These are phyloP conservation scores for Acanthamoeba triangularis DNA, from an alignment of 208 protist species.

Conservation along the genomic window DNA sequence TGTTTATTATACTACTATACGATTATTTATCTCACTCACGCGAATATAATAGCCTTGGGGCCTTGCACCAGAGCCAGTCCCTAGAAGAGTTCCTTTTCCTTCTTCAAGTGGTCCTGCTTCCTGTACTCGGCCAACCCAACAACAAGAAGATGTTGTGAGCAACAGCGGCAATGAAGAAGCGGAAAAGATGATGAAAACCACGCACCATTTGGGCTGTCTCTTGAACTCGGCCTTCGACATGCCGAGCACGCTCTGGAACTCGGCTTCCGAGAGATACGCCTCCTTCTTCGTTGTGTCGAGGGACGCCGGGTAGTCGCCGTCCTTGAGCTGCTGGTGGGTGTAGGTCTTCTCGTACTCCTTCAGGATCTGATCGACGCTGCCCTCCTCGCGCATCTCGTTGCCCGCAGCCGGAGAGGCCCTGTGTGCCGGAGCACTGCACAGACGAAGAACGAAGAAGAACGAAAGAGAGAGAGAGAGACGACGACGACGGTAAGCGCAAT, in stretches of 20 bases:
- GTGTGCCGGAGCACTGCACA: neutral
- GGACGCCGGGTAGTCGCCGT: constrained; percentile 65
- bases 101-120: constrained; percentile 14
- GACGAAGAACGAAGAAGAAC: neutral
- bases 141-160: neutral
- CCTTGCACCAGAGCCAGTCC: neutral
- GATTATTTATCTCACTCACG: too few relatives aligned
- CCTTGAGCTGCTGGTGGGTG: constrained; percentile 65
- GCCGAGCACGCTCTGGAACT: constrained; percentile 60
- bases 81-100: constrained; percentile 41
- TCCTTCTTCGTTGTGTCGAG: constrained; percentile 59
- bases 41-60: too few relatives aligned
- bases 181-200: neutral
- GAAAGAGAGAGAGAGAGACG: neutral
- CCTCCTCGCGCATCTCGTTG: neutral
- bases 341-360: constrained; percentile 71
- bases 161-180: neutral
- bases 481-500: neutral
- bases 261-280: constrained; percentile 46
- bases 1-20: too few relatives aligned
- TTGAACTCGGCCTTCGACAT: constrained; percentile 58
- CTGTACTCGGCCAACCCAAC: neutral
- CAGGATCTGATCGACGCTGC: constrained; percentile 16
- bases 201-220: constrained; percentile 37
- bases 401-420: neutral